Evolutionary conservation across 352 stramenopile species (phyloP).

Genomic region (Phytophthora melonis): DNA sequence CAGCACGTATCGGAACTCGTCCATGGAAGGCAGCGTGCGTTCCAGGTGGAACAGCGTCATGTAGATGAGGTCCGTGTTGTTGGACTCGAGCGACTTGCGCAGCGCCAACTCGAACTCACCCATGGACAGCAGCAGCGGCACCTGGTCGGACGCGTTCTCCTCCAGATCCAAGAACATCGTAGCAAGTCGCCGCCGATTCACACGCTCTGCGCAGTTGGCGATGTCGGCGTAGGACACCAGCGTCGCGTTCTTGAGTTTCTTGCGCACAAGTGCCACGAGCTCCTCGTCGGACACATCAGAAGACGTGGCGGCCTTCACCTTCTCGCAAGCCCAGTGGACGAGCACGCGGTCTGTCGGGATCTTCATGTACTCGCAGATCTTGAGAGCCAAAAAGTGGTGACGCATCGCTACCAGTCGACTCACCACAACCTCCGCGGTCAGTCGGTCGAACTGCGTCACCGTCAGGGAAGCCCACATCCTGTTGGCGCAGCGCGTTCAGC

Average conservation of each 20-base stretch:
- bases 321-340: conserved; percentile 92
- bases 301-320: conserved; percentile 73
- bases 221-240: conserved; percentile 87
- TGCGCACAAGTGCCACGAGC: conserved; percentile 83
- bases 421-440: conserved; percentile 88
- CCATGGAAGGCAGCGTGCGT: conserved; percentile 79
- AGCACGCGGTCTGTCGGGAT: conserved; percentile 90
- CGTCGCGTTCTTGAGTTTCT: conserved; percentile 85
- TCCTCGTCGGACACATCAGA: conserved; percentile 77
- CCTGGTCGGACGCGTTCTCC: conserved; percentile 88
- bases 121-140: conserved; percentile 92
- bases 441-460: conserved; percentile 79
- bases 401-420: conserved; percentile 85
- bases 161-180: conserved; percentile 93
- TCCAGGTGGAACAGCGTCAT: conserved; percentile 91
- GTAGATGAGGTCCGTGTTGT: conserved; percentile 91
- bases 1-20: conserved; percentile 84
- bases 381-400: conserved; percentile 91
- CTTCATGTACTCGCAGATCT: conserved; percentile 91
- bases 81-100: conserved; percentile 89
- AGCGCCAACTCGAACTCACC: conserved; percentile 92
- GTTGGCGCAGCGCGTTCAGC: conserved; percentile 89
- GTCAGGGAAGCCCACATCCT: conserved; percentile 88
- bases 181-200: conserved; percentile 84
- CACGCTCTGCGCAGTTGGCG: conserved; percentile 81